Evolutionary conservation across 345 rosid genomes (phyloP).

Genomic region (Murraya koenigii): DNA sequence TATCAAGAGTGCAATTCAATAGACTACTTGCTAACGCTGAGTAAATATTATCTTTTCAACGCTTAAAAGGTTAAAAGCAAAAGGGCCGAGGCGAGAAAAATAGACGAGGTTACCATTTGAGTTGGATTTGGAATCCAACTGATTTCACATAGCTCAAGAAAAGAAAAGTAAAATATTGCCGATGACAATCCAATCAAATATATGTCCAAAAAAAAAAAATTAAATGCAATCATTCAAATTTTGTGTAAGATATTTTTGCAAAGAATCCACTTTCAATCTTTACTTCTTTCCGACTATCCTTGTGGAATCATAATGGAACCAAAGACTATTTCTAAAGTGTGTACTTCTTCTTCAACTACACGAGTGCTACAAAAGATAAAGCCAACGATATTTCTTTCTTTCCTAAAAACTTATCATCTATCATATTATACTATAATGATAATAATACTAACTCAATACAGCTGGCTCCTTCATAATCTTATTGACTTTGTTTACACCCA

Average conservation of each 20-base stretch:
- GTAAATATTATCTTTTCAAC: no score
- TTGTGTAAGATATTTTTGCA: background rate
- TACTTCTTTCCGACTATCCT: background rate
- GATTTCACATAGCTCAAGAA: no score
- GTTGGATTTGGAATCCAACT: no score
- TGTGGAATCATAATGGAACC: slow-evolving; percentile 1
- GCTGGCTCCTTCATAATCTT: slow-evolving; percentile 27
- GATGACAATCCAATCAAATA: background rate
- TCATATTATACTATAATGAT: slow-evolving; percentile 2
- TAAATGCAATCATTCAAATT: background rate
- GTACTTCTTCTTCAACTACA: background rate
- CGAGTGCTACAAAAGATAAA: background rate
- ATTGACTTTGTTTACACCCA: slow-evolving; percentile 24
- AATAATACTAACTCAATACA: slow-evolving; percentile 15
- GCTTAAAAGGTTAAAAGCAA: no score
- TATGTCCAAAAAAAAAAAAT: background rate
- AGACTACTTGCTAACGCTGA: no score
- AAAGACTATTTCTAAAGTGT: background rate
- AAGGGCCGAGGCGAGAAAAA: no score
- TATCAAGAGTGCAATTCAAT: no score
- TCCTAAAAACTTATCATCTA: background rate
- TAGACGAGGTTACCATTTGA: no score
- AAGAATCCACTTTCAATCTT: slow-evolving; percentile 1
- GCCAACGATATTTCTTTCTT: background rate
- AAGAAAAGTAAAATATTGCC: background rate